These are phyloP conservation scores for Tubosaeta sp. DNA, from an alignment of 768 basidiomycete species.

Conservation along the genomic window DNA sequence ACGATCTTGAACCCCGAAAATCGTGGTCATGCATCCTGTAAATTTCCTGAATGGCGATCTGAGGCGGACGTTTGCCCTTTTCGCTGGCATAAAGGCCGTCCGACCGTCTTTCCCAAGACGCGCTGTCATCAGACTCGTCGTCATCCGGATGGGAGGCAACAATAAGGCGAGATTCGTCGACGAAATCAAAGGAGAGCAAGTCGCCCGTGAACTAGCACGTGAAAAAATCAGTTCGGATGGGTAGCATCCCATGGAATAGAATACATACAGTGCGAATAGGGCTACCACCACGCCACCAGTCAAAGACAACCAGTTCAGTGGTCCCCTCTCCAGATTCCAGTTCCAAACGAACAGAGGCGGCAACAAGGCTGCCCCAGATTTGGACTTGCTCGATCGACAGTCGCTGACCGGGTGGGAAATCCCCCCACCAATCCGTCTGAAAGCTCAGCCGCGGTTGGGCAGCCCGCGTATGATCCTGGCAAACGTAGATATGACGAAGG, in stretches of 20 bases:
- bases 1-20: conserved; percentile 25
- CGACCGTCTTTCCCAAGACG: conserved; percentile 24
- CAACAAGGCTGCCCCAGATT: conserved; percentile 25
- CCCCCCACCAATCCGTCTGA: conserved; percentile 34
- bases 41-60: conserved; percentile 24
- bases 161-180: conserved; percentile 24
- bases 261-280: conserved; percentile 25
- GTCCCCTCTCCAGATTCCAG: conserved; percentile 31
- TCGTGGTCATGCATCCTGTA: conserved; percentile 6
- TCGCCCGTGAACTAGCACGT: conserved; percentile 25
- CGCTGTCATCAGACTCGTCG: conserved; percentile 30
- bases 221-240: background rate
- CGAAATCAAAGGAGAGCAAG: conserved; percentile 29
- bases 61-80: conserved; percentile 30
- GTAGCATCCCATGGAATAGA: background rate
- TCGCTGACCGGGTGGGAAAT: conserved; percentile 30
- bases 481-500: conserved; percentile 53
- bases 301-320: conserved; percentile 28
- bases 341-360: conserved; percentile 26
- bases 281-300: conserved; percentile 27
- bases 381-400: conserved; percentile 28
- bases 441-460: conserved; percentile 24
- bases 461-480: conserved; percentile 49
- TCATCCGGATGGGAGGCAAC: conserved; percentile 30
- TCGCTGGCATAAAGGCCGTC: conserved; percentile 31